Conservation (phyloP, 78 protist species). For the Corallochytrium limacisporum region DNA sequence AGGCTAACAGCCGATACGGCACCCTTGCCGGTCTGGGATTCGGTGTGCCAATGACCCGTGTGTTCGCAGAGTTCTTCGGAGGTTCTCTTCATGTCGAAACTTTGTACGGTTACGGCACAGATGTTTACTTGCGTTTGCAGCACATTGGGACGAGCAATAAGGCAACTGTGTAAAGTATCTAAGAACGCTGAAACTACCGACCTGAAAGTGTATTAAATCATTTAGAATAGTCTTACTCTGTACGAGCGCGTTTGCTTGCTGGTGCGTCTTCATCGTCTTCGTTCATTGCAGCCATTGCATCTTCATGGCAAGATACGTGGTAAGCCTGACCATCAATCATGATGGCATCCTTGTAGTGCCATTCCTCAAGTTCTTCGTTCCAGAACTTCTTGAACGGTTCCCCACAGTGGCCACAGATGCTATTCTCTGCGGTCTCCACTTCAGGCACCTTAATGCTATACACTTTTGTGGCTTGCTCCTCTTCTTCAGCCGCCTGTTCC, state of each 20-base stretch:
- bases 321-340: neutral
- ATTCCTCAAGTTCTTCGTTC: neutral
- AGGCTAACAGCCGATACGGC: too few species aligned
- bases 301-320: too few species aligned
- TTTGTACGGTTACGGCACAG: neutral
- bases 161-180: too few species aligned
- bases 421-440: neutral
- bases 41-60: constrained; percentile 14
- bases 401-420: neutral
- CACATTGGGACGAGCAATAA: too few species aligned
- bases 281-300: too few species aligned
- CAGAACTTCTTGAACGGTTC: constrained; percentile 3
- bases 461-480: neutral
- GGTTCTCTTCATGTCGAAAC: neutral
- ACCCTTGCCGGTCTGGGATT: constrained; percentile 14
- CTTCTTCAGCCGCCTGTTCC: neutral
- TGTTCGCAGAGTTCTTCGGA: neutral
- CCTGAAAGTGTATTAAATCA: too few species aligned
- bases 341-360: constrained; percentile 5
- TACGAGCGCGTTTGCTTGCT: too few species aligned
- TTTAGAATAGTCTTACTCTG: too few species aligned
- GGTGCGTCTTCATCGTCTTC: too few species aligned
- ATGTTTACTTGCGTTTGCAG: neutral
- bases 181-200: too few species aligned
- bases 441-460: neutral